These are phyloP conservation scores for Salvia hispanica DNA, from an alignment of 257 asterid genomes.

Conservation along the genomic window DNA sequence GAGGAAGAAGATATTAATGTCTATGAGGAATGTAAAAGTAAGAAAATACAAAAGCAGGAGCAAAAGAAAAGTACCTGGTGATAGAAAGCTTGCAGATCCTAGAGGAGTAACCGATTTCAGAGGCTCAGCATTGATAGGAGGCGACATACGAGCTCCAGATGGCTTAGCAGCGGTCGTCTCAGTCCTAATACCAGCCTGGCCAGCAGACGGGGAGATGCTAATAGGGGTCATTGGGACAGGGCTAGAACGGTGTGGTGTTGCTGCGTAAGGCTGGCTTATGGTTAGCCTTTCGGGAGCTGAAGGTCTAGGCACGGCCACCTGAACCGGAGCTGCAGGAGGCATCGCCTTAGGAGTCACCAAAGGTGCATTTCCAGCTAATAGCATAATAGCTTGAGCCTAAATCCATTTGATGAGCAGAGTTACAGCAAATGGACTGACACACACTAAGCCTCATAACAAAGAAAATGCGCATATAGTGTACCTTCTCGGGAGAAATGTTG, in stretches of 20 bases:
- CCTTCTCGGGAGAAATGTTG: slow-evolving; percentile 81
- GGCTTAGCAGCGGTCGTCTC: slow-evolving; percentile 38
- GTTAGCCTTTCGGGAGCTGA: slow-evolving; percentile 43
- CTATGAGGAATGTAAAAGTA: background rate
- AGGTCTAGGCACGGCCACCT: slow-evolving; percentile 44
- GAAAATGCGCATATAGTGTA: slow-evolving; percentile 16
- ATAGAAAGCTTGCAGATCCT: slow-evolving; percentile 42
- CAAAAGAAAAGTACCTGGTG: slow-evolving; percentile 51
- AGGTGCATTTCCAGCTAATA: slow-evolving; percentile 84
- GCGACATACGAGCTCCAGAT: slow-evolving; percentile 33
- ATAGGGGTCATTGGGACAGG: slow-evolving; percentile 41
- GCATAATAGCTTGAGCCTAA: slow-evolving; percentile 94
- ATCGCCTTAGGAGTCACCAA: slow-evolving; percentile 39
- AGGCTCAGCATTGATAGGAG: slow-evolving; percentile 47
- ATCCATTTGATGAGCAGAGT: slow-evolving; percentile 17
- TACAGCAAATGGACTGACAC: background rate
- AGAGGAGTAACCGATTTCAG: slow-evolving; percentile 36
- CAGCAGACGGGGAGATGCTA: slow-evolving; percentile 39
- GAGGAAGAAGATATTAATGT: background rate
- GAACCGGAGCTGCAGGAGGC: slow-evolving; percentile 47
- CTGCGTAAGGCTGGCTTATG: slow-evolving; percentile 40
- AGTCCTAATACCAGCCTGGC: slow-evolving; percentile 31
- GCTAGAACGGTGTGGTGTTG: slow-evolving; percentile 41
- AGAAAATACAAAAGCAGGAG: too few species aligned
- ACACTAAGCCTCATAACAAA: background rate